These are phyloP conservation scores for Dendrocalamus sinicus DNA, from an alignment of 176 grass and related monocot species.

Conservation along the genomic window DNA sequence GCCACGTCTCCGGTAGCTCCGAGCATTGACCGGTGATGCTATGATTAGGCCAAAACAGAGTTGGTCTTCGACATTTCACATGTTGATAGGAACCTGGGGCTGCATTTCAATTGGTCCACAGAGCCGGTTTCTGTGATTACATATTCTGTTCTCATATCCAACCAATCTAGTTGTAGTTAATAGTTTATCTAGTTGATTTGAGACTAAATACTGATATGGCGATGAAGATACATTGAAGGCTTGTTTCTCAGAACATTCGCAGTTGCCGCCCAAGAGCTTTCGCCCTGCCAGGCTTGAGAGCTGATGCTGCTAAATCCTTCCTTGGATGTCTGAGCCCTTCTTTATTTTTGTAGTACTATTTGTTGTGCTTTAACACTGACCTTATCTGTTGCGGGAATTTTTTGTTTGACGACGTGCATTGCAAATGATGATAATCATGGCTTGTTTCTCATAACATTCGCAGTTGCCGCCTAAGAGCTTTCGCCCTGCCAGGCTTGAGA, in stretches of 20 bases:
- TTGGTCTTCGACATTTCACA: conserved; percentile 50
- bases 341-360: not conserved
- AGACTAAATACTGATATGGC: not conserved
- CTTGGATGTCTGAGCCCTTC: conserved; percentile 56
- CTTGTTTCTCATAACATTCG: conserved; percentile 77
- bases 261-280: conserved; percentile 62
- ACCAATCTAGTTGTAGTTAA: not conserved
- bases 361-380: not conserved
- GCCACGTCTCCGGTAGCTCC: conserved; percentile 70
- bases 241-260: conserved; percentile 74
- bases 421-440: conserved; percentile 43
- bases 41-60: conserved; percentile 63
- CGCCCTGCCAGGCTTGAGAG: conserved; percentile 60
- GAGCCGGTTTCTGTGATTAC: conserved; percentile 89
- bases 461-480: conserved; percentile 66
- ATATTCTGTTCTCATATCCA: not conserved
- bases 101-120: conserved; percentile 48
- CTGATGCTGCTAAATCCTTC: conserved; percentile 58
- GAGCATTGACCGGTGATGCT: conserved; percentile 69
- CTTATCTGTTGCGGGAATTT: not conserved
- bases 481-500: conserved; percentile 67
- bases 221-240: conserved; percentile 48
- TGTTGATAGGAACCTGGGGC: conserved; percentile 91
- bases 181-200: not conserved
- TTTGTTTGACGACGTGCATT: not conserved